phyloP scores from a whole-genome alignment of 2,329 filamentous ascomycete species.

The Bipolaris zeicola region DNA sequence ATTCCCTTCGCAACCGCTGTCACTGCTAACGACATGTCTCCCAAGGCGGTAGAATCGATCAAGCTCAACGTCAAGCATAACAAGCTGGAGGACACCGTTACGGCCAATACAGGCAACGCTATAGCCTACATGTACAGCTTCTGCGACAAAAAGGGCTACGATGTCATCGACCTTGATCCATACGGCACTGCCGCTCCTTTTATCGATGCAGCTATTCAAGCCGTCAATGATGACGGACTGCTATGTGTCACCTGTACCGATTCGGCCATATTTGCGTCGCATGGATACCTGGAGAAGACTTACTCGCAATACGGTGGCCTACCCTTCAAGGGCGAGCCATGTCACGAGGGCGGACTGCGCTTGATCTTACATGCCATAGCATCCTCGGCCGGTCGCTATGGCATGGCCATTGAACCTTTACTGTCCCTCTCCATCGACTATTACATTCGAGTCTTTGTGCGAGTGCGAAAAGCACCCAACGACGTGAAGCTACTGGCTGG shows the following conservation, averaged over 20 bases:
- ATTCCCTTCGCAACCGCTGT: constrained; percentile 81
- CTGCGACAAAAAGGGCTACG: constrained; percentile 68
- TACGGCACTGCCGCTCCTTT: constrained; percentile 95
- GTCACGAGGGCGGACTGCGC: constrained; percentile 87
- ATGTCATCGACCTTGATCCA: constrained; percentile 95
- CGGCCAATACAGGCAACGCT: constrained; percentile 78
- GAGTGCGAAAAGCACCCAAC: constrained; percentile 76
- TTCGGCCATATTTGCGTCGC: constrained; percentile 91
- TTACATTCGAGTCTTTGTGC: constrained; percentile 88
- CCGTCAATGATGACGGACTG: constrained; percentile 84
- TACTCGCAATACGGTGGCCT: constrained; percentile 92
- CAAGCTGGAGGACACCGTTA: constrained; percentile 71
- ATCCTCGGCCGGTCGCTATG: constrained; percentile 80
- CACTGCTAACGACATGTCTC: constrained; percentile 87
- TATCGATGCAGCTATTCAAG: constrained; percentile 86
- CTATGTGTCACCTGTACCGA: constrained; percentile 97
- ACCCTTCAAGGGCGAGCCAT: constrained; percentile 81
- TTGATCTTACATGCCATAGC: constrained; percentile 84
- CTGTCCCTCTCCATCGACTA: constrained; percentile 95
- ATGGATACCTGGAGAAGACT: constrained; percentile 91
- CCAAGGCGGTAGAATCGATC: constrained; percentile 78
- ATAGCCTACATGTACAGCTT: constrained; percentile 87
- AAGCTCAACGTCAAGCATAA: constrained; percentile 86
- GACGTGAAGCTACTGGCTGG: constrained; percentile 89
- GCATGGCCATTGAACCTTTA: constrained; percentile 85